Conservation (phyloP, 2,329 filamentous ascomycete genomes). For the Neonectria coccinea region DNA sequence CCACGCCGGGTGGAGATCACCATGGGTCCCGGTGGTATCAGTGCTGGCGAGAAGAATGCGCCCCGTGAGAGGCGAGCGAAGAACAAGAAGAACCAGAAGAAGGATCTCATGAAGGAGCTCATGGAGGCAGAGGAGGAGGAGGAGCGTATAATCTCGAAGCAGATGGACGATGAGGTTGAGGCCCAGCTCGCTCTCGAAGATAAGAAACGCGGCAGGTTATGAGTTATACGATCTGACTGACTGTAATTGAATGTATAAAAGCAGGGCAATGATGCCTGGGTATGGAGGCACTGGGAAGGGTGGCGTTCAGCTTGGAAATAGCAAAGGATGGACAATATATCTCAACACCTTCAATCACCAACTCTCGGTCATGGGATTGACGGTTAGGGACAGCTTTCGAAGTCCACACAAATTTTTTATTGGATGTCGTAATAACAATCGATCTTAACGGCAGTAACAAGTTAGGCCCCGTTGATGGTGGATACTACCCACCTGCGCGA, state of each 20-base stretch:
- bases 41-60: conserved; percentile 53
- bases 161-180: conserved; percentile 50
- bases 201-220: conserved; percentile 23
- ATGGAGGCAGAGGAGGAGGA: conserved; percentile 50
- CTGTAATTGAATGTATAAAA: conserved; percentile 38
- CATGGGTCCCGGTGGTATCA: conserved; percentile 52
- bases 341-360: conserved; percentile 26
- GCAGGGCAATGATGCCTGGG: conserved; percentile 19
- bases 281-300: conserved; percentile 11
- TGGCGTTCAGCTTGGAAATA: conserved; percentile 28
- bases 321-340: conserved; percentile 35
- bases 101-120: conserved; percentile 56
- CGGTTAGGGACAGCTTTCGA: too few species aligned
- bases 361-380: background rate
- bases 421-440: background rate
- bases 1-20: conserved; percentile 52
- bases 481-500: conserved; percentile 8
- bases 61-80: conserved; percentile 56
- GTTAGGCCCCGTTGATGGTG: conserved; percentile 1
- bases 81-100: conserved; percentile 53
- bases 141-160: conserved; percentile 46
- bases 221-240: conserved; percentile 22
- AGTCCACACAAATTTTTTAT: too few species aligned
- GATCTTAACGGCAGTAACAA: background rate
- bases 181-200: conserved; percentile 42